These are phyloP conservation scores for Aquilaria agallochum DNA, from an alignment of 441 rosid genomes.

Conservation along the genomic window DNA sequence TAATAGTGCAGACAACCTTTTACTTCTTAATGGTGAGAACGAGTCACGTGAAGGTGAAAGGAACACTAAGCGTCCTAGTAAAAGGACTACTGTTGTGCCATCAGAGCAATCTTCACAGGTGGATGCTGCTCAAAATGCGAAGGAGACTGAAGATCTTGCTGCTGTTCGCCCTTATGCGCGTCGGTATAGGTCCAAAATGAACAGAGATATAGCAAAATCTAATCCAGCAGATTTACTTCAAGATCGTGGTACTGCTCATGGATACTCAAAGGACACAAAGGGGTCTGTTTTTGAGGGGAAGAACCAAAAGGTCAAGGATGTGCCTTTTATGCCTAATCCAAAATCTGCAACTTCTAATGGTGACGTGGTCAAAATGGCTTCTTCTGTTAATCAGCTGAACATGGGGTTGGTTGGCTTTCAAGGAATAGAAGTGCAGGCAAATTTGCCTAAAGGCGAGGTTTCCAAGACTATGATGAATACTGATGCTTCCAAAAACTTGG, in stretches of 20 bases:
- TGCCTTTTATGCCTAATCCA: constrained; percentile 38
- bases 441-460: constrained; percentile 31
- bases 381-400: constrained; percentile 41
- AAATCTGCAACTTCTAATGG: constrained; percentile 58
- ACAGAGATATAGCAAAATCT: constrained; percentile 82
- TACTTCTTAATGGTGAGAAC: constrained; percentile 80
- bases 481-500: constrained; percentile 28
- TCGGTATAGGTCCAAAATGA: constrained; percentile 86
- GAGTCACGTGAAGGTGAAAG: constrained; percentile 59
- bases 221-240: constrained; percentile 71
- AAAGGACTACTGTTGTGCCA: constrained; percentile 48
- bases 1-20: constrained; percentile 83
- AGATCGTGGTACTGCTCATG: constrained; percentile 57
- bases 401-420: constrained; percentile 47
- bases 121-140: constrained; percentile 62
- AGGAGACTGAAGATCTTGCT: constrained; percentile 97
- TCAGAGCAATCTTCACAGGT: constrained; percentile 66
- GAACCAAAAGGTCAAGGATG: constrained; percentile 49
- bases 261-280: constrained; percentile 56
- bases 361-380: constrained; percentile 39
- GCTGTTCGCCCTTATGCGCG: constrained; percentile 97
- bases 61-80: constrained; percentile 40
- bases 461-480: constrained; percentile 43
- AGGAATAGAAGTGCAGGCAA: constrained; percentile 28
- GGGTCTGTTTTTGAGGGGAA: constrained; percentile 50